These are phyloP conservation scores for Phytophthora pistaciae DNA, from an alignment of 352 stramenopile species.

Conservation along the genomic window DNA sequence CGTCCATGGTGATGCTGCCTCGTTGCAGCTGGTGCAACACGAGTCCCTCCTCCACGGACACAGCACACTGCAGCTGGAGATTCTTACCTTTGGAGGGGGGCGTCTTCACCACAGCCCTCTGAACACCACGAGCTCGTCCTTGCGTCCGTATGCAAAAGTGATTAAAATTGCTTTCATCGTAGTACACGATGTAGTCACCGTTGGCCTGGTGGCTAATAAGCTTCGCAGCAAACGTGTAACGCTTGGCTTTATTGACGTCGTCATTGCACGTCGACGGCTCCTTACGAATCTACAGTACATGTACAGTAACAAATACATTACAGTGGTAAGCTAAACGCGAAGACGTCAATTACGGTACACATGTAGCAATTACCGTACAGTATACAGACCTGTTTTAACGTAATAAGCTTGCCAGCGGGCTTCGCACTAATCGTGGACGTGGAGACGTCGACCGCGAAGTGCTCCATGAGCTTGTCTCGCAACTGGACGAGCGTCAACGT, in stretches of 20 bases:
- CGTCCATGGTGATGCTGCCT: not conserved
- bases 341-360: no score
- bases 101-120: not conserved
- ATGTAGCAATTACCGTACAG: no score
- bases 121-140: not conserved
- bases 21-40: not conserved
- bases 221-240: not conserved
- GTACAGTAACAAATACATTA: not conserved
- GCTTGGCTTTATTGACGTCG: not conserved
- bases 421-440: no score
- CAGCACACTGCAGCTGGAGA: not conserved
- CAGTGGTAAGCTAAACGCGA: no score
- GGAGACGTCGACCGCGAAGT: no score
- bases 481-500: constrained; percentile 4
- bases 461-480: no score
- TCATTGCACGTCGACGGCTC: not conserved
- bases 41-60: not conserved
- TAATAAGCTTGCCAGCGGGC: no score
- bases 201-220: not conserved
- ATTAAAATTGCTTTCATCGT: not conserved
- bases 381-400: no score
- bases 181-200: constrained; percentile 2
- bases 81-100: not conserved
- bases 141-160: not conserved
- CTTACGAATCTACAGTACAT: constrained; percentile 5